Evolutionary conservation across 805 yeast species (phyloP), one percentile per base, ranked within the genome.

Genomic region (Candida adriatica): DNA sequence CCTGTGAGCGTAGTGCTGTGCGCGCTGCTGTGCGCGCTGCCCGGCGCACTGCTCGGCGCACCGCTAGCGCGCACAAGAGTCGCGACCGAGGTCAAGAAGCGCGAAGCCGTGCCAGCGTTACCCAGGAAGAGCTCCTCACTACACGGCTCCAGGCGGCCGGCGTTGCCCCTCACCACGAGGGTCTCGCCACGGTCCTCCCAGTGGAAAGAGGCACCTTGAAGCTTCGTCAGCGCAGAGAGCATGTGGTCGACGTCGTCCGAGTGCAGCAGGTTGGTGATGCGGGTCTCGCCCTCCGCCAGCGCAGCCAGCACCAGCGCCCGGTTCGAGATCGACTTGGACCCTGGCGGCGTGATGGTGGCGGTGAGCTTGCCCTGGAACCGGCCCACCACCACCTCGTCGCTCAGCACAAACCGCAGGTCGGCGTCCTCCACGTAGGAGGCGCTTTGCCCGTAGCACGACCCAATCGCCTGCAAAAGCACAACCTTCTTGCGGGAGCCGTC

Each of bases 91-190:
- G 96, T 84, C 52, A 92, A 70, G 57, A 92, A 92, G 50, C 98
- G 73, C 6, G 96, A 84, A 4, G 98, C 97, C 26, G 98, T 92
- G 44, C 98, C 98, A 2, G 98, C 97, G 53, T 92, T 92, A 36
- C 98, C 98, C 41, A 92, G 68, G 59, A 86, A 92, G 35, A 92
- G 64, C 40, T 77, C 81, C 31, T 77, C 74, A 13, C 62, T 59
- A 30, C 79, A 70, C 4, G 94, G 79, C 18, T 64, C 48, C 41
- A 85, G 58, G 18, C 75, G 61, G 35, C 96, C 96, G 38, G 92
- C 92, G 41, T 88, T 88, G 32, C 90, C 88, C 30, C 75, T 73
- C 18, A 90, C 74, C 27, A 90, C 78, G 21, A 85, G 75, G 20
- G 95, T 88, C 52, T 83, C 90, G 38, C 96, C 97, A 50, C 82